phyloP scores from a whole-genome alignment of 2,329 filamentous ascomycete species.

The Ceratocystiopsis minuta region DNA sequence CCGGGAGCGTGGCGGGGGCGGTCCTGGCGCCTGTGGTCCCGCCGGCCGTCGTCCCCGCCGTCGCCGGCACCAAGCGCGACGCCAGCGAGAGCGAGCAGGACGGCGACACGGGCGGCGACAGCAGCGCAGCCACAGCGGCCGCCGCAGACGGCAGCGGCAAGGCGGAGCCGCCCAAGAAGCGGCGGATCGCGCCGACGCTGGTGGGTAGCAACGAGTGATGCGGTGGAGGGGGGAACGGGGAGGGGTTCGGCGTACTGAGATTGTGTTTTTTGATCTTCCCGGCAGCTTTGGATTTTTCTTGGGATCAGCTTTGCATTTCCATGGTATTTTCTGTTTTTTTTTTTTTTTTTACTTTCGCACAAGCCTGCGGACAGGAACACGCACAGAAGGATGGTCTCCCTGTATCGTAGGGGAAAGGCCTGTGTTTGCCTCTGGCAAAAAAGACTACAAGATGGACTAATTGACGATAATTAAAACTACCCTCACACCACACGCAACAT shows the following conservation, averaged over 20 bases:
- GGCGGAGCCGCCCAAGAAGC: slow-evolving; percentile 39
- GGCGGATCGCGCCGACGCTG: slow-evolving; percentile 50
- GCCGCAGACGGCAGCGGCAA: slow-evolving; percentile 27
- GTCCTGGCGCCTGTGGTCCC: not conserved
- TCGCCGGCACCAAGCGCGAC: slow-evolving; percentile 35
- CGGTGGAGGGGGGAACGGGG: not conserved
- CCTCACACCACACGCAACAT: too few relatives aligned
- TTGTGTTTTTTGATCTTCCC: not conserved
- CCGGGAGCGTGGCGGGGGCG: slow-evolving; percentile 10
- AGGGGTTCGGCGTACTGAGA: too few relatives aligned
- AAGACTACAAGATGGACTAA: too few relatives aligned
- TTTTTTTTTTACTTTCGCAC: too few relatives aligned
- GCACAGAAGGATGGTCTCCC: too few relatives aligned
- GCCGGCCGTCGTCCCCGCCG: not conserved
- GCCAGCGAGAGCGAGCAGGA: slow-evolving; percentile 11
- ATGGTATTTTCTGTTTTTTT: too few relatives aligned
- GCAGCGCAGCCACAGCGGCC: not conserved
- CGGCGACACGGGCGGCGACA: slow-evolving; percentile 18
- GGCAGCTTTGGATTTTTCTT: too few relatives aligned
- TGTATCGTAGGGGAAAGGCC: too few relatives aligned
- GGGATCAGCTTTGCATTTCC: too few relatives aligned
- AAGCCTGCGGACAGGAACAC: too few relatives aligned
- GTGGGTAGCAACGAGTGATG: slow-evolving; percentile 18
- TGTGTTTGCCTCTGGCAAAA: too few relatives aligned
- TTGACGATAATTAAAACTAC: too few relatives aligned